These are phyloP conservation scores for Venturia oleaginea DNA, from an alignment of 2,329 filamentous ascomycete species.

Conservation along the genomic window DNA sequence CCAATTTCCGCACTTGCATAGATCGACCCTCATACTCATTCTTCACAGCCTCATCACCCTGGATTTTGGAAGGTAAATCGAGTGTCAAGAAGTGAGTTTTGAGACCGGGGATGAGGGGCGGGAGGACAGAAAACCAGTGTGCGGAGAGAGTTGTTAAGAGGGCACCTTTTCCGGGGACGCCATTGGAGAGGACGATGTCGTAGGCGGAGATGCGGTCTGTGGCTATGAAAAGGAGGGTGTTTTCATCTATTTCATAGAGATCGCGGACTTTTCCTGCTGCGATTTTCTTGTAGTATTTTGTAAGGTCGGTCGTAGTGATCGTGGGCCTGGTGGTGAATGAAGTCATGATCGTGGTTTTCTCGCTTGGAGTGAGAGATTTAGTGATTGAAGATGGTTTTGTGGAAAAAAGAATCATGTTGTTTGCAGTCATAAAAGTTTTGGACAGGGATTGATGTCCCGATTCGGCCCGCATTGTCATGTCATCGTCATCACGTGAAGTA, in stretches of 20 bases:
- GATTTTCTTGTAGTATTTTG: conserved; percentile 11
- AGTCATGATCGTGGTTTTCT: neutral
- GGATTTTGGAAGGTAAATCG: conserved; percentile 44
- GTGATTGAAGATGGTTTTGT: neutral
- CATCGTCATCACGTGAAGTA: neutral
- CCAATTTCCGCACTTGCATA: conserved; percentile 68
- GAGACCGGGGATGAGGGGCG: conserved; percentile 46
- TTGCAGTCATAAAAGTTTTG: neutral
- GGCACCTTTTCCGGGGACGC: conserved; percentile 57
- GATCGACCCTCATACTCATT: conserved; percentile 52
- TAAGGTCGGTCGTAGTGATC: conserved; percentile 11
- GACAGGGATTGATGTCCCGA: neutral
- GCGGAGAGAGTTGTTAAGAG: conserved; percentile 58
- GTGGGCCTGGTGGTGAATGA: neutral
- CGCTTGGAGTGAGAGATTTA: neutral
- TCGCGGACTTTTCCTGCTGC: conserved; percentile 52
- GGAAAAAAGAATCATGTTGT: neutral
- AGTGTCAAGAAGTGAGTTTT: conserved; percentile 55
- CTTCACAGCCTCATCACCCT: conserved; percentile 20
- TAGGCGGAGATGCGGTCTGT: conserved; percentile 92
- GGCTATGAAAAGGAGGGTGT: conserved; percentile 70
- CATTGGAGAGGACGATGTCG: conserved; percentile 63
- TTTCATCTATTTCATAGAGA: conserved; percentile 62
- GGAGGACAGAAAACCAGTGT: conserved; percentile 59
- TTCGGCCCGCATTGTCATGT: neutral